A percentile compares a stretch with the other conserved stretches of the same genome.
phyloP scores from a whole-genome alignment of 345 rosid species.

The Gossypium australe region DNA sequence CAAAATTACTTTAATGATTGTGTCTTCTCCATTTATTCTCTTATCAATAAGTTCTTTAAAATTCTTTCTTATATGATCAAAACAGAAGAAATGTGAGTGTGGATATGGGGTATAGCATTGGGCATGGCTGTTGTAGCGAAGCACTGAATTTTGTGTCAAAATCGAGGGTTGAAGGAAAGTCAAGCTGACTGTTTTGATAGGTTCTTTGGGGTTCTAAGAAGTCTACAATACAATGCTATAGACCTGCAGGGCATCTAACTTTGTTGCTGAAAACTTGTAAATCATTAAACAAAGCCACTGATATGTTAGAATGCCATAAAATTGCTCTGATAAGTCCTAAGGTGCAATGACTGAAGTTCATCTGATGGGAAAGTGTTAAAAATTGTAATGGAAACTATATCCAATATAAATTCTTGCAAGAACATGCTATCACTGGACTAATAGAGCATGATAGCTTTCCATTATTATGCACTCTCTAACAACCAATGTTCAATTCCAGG shows the following conservation, averaged over 20 bases:
- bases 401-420: too few relatives aligned
- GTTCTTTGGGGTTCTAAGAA: conserved; percentile 1
- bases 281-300: neutral
- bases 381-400: neutral
- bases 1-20: neutral
- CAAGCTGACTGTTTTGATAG: neutral
- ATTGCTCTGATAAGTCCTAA: neutral
- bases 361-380: neutral
- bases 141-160: neutral
- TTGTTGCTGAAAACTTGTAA: neutral
- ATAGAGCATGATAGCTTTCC: neutral
- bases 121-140: neutral
- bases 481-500: neutral
- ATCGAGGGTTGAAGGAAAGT: too few relatives aligned
- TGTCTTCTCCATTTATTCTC: neutral
- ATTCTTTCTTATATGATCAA: neutral
- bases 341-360: neutral
- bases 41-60: neutral
- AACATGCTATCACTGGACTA: neutral
- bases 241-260: neutral
- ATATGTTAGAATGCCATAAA: neutral
- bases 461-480: neutral
- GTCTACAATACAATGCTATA: neutral
- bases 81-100: neutral
- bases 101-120: neutral